Conservation (phyloP, 2,329 filamentous ascomycete genomes). For the Fusarium aywerte region DNA sequence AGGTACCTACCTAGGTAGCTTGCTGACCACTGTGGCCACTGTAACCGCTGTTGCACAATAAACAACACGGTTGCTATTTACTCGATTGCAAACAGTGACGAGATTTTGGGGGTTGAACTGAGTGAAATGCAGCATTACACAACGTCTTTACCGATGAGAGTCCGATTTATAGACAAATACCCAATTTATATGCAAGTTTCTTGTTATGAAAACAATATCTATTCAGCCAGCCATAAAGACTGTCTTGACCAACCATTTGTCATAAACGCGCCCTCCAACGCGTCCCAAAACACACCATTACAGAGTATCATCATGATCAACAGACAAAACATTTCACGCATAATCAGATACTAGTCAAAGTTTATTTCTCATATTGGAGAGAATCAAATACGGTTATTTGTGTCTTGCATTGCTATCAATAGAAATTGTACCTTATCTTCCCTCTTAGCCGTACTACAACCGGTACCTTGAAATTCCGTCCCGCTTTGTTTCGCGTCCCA, state of each 20-base stretch:
- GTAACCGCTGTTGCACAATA: conserved; percentile 2
- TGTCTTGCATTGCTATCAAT: conserved; percentile 4
- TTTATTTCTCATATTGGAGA: conserved; percentile 15
- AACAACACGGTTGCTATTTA: conserved; percentile 40
- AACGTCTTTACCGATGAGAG: neutral
- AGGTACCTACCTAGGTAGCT: too few relatives aligned
- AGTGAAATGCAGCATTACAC: conserved; percentile 1
- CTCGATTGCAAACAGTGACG: conserved; percentile 16
- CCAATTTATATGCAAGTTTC: neutral
- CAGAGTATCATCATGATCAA: conserved; percentile 31
- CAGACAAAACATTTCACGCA: conserved; percentile 29
- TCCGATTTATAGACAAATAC: neutral
- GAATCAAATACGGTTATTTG: neutral
- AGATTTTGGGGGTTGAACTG: conserved; percentile 35
- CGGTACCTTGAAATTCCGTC: conserved; percentile 50
- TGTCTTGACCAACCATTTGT: conserved; percentile 23
- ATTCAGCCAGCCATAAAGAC: conserved; percentile 24
- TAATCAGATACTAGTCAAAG: conserved; percentile 18
- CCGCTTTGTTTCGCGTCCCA: conserved; percentile 17
- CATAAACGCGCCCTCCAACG: conserved; percentile 31
- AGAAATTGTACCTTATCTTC: neutral
- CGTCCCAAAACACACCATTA: conserved; percentile 29
- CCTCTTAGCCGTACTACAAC: neutral
- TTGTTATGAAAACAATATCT: conserved; percentile 12
- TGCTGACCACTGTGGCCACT: neutral